These are phyloP conservation scores for Blastomyces emzantsi DNA, from an alignment of 2,329 filamentous ascomycete genomes.

Conservation along the genomic window DNA sequence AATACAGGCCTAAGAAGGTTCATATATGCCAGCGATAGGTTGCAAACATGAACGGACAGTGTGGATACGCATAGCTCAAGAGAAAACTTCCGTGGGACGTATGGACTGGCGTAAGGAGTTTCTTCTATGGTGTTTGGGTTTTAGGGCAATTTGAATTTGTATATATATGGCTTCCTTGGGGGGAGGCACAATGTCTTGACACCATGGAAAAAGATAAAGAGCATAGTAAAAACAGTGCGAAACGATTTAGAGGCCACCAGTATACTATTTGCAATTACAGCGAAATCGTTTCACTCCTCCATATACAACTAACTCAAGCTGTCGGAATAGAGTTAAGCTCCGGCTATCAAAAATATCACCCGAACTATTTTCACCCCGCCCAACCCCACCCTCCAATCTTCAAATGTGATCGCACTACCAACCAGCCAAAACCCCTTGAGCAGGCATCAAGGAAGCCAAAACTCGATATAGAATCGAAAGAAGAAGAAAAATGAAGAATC, in stretches of 20 bases:
- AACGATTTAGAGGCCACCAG: background rate
- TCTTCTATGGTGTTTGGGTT: background rate
- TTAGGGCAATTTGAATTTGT: background rate
- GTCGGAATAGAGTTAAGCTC: background rate
- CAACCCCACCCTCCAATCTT: background rate
- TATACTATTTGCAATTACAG: background rate
- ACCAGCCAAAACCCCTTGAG: background rate
- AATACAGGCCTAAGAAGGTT: background rate
- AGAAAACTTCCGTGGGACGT: background rate
- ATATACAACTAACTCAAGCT: no score
- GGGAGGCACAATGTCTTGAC: background rate
- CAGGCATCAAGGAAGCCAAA: background rate
- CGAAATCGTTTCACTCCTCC: background rate
- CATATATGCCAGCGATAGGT: background rate
- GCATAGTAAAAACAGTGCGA: background rate
- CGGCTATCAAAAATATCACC: background rate
- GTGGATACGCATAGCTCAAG: background rate
- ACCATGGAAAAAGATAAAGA: background rate
- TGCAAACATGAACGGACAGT: background rate
- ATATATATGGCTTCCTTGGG: background rate
- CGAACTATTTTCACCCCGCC: background rate
- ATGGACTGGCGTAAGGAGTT: background rate
- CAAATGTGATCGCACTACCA: background rate
- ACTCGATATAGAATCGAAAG: no score
- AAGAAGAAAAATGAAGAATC: constrained; percentile 2